Evolutionary conservation across 192 early-diverging fungal genomes (phyloP).

Genomic region (Linderina pennispora): DNA sequence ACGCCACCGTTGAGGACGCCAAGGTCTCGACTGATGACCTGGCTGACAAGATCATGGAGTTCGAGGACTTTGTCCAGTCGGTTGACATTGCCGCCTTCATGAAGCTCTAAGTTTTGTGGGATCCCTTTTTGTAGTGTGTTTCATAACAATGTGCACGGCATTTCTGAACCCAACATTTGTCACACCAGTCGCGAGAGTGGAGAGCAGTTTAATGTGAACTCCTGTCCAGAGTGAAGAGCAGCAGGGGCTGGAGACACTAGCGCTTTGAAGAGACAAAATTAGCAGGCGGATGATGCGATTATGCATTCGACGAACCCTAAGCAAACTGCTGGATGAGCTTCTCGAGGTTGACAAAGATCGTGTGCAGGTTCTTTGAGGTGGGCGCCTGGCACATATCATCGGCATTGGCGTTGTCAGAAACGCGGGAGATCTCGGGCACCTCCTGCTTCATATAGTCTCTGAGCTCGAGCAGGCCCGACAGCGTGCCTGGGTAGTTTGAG

Average conservation of each 20-base stretch:
- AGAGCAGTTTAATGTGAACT: no score
- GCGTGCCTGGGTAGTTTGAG: constrained; percentile 10
- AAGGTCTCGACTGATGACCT: constrained; percentile 87
- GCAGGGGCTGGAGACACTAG: no score
- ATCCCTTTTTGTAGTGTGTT: no score
- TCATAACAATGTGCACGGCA: no score
- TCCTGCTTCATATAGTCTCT: constrained; percentile 9
- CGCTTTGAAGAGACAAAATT: no score
- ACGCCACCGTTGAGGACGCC: constrained; percentile 87
- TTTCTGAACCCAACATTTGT: no score
- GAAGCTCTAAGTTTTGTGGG: constrained; percentile 68
- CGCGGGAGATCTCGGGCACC: constrained; percentile 1
- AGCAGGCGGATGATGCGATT: no score
- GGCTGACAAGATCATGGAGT: constrained; percentile 66
- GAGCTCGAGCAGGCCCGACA: constrained; percentile 23
- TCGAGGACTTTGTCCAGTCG: constrained; percentile 88
- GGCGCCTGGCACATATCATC: constrained; percentile 22
- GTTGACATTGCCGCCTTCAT: constrained; percentile 85
- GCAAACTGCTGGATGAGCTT: constrained; percentile 27
- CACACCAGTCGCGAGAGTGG: no score
- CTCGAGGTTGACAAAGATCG: constrained; percentile 22
- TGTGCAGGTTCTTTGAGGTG: constrained; percentile 30
- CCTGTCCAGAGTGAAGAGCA: no score
- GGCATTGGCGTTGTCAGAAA: neutral
- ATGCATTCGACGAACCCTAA: no score